phyloP scores from a whole-genome alignment of 495 filamentous ascomycete genomes.

The Talaromyces thailandensis region DNA sequence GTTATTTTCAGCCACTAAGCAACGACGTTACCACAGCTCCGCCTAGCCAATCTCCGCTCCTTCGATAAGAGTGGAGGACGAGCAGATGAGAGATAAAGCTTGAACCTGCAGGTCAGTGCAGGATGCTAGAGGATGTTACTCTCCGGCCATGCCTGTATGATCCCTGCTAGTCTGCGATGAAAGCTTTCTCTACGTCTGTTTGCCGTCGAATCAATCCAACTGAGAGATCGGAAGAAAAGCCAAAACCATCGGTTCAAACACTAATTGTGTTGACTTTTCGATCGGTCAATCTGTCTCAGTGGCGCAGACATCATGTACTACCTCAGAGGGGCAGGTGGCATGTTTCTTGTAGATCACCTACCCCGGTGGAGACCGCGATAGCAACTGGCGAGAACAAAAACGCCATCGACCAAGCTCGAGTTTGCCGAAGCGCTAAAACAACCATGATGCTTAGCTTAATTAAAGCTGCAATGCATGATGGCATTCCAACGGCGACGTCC shows the following conservation, averaged over 20 bases:
- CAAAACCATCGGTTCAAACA: neutral
- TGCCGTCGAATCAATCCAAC: neutral
- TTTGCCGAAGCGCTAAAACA: neutral
- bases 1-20: neutral
- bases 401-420: neutral
- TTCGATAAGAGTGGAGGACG: conserved; percentile 1
- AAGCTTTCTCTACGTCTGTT: too few species aligned
- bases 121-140: neutral
- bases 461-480: neutral
- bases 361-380: conserved; percentile 1
- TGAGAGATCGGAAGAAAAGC: neutral
- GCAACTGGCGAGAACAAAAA: neutral
- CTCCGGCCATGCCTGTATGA: neutral
- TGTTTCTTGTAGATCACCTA: neutral
- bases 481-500: neutral
- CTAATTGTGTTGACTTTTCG: neutral
- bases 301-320: neutral
- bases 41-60: neutral
- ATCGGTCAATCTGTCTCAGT: neutral
- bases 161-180: neutral
- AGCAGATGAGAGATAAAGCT: neutral
- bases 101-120: neutral
- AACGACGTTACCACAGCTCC: neutral
- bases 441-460: neutral
- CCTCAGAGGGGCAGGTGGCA: neutral